Percentiles rank a stretch among this genome's conserved stretches.
These are phyloP conservation scores for Pythium aquatile DNA, from an alignment of 352 stramenopile genomes.

Conservation along the genomic window DNA sequence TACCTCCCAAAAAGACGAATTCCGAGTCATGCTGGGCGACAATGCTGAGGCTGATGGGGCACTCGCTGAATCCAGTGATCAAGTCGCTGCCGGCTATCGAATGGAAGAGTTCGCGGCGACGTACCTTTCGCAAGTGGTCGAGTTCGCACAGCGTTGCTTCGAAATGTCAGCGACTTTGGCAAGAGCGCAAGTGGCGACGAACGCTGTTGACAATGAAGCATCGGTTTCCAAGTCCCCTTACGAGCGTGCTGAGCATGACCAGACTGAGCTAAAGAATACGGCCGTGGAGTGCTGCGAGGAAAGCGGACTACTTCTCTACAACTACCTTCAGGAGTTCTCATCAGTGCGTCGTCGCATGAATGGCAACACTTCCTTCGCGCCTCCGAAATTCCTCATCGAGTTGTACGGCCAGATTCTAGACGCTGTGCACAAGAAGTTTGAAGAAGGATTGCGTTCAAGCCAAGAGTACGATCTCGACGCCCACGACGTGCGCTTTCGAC, in stretches of 20 bases:
- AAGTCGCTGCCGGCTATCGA: constrained; percentile 21
- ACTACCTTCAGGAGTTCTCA: constrained; percentile 62
- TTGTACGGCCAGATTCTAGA: constrained; percentile 31
- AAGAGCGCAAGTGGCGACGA: not conserved
- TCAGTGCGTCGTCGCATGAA: constrained; percentile 33
- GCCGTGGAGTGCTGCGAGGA: constrained; percentile 73
- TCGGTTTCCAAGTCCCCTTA: not conserved
- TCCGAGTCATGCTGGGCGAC: constrained; percentile 10
- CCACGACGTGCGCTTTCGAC: constrained; percentile 58
- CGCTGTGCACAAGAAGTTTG: constrained; percentile 40
- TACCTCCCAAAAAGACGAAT: constrained; percentile 14
- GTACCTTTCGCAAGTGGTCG: constrained; percentile 55
- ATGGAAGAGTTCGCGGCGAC: constrained; percentile 42
- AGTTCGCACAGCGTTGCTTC: constrained; percentile 65
- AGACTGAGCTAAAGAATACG: constrained; percentile 3
- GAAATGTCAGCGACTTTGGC: constrained; percentile 52
- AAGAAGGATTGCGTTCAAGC: constrained; percentile 36
- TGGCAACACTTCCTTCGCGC: not conserved
- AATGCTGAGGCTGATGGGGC: not conserved
- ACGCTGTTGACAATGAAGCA: not conserved
- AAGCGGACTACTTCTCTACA: constrained; percentile 70
- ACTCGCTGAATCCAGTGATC: too few species aligned
- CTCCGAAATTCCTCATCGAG: not conserved
- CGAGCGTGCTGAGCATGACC: constrained; percentile 12
- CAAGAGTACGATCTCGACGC: constrained; percentile 28